Percentiles rank a stretch among this genome's conserved stretches.
phyloP scores from a whole-genome alignment of 2,329 filamentous ascomycete species.

The Fusarium neocosmosporiellum region DNA sequence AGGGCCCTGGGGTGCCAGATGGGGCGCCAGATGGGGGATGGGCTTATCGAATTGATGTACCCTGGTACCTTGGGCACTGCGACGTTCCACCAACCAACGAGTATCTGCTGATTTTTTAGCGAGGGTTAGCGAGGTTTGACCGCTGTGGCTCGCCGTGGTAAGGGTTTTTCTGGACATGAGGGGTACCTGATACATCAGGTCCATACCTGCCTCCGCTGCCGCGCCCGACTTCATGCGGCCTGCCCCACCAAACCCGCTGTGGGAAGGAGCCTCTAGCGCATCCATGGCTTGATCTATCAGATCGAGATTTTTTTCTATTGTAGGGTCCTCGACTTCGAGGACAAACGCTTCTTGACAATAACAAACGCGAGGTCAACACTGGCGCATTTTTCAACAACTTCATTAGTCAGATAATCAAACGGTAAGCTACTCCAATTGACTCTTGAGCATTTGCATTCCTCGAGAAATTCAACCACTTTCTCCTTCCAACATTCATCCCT shows the following conservation, averaged over 20 bases:
- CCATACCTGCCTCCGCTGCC: conserved; percentile 8
- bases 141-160: conserved; percentile 12
- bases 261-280: conserved; percentile 13
- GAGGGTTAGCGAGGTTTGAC: not conserved
- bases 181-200: conserved; percentile 12
- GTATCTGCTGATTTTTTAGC: not conserved
- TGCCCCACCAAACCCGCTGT: conserved; percentile 9
- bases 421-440: not conserved
- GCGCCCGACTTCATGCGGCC: not conserved
- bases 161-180: not conserved
- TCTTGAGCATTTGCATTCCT: not conserved
- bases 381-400: not conserved
- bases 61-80: conserved; percentile 21
- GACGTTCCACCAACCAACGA: not conserved
- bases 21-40: conserved; percentile 1
- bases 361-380: conserved; percentile 3
- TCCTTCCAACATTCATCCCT: conserved; percentile 8
- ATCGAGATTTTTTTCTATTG: conserved; percentile 30
- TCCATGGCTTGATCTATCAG: conserved; percentile 8
- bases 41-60: conserved; percentile 15
- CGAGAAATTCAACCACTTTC: not conserved
- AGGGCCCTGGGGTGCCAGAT: not conserved
- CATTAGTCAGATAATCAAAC: not conserved
- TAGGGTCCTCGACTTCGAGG: conserved; percentile 9
- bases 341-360: conserved; percentile 5